phyloP scores from a whole-genome alignment of 2,329 filamentous ascomycete genomes.

The Nemania abortiva region DNA sequence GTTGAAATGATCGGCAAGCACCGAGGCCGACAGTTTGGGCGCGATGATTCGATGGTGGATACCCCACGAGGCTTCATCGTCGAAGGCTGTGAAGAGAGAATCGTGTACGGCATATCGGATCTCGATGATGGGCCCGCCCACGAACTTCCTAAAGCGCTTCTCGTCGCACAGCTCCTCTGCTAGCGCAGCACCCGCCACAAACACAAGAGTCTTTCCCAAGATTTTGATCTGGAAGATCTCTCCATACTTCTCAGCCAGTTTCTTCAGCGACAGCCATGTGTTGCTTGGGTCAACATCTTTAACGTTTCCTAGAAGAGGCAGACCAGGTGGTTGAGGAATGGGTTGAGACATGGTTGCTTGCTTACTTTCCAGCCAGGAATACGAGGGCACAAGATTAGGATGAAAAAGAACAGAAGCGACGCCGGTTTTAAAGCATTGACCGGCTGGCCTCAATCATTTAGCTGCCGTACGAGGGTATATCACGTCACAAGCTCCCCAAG shows the following conservation, averaged over 20 bases:
- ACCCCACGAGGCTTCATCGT: constrained; percentile 63
- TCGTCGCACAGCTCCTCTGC: constrained; percentile 63
- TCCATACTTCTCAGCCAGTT: constrained; percentile 61
- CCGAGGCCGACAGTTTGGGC: constrained; percentile 55
- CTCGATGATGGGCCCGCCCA: constrained; percentile 65
- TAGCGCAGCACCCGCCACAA: constrained; percentile 57
- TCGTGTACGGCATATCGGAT: constrained; percentile 64
- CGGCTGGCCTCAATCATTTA: constrained; percentile 19
- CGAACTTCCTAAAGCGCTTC: constrained; percentile 66
- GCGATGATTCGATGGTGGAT: constrained; percentile 66
- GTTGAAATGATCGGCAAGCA: constrained; percentile 54
- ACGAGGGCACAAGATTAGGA: constrained; percentile 1
- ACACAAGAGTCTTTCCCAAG: constrained; percentile 56
- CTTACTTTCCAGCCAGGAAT: constrained; percentile 8
- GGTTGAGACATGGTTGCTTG: constrained; percentile 55
- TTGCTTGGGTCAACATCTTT: constrained; percentile 62
- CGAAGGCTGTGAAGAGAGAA: constrained; percentile 65
- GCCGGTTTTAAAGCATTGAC: constrained; percentile 32
- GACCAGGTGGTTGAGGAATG: constrained; percentile 63
- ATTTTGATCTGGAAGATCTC: constrained; percentile 60
- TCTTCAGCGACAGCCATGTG: constrained; percentile 63
- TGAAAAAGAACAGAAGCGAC: constrained; percentile 12
- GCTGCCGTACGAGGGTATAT: constrained; percentile 21
- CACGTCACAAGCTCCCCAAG: constrained; percentile 31
- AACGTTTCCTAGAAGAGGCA: constrained; percentile 65